These are phyloP conservation scores for Soucietia sequanensis DNA, from an alignment of 805 yeast genomes.

Conservation along the genomic window DNA sequence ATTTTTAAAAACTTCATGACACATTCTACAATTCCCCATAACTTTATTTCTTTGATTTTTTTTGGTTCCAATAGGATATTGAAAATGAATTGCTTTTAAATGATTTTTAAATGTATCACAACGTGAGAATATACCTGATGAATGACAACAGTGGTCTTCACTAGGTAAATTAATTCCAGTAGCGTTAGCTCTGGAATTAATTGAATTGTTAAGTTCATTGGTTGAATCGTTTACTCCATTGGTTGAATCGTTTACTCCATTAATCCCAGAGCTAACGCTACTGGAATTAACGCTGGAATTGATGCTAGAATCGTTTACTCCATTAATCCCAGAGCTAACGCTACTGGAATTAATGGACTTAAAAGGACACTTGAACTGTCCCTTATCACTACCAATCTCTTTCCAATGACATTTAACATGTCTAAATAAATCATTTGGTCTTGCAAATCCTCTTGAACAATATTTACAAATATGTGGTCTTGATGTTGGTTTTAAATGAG, in stretches of 20 bases:
- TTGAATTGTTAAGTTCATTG: too few relatives aligned
- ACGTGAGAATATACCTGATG: slow-evolving; percentile 80
- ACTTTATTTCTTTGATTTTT: slow-evolving; percentile 70
- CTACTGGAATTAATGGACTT: slow-evolving; percentile 29
- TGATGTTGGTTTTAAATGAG: slow-evolving; percentile 67
- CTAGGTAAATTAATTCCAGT: slow-evolving; percentile 10
- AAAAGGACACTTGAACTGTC: slow-evolving; percentile 80
- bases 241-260: too few relatives aligned
- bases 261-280: too few relatives aligned
- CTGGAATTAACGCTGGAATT: slow-evolving; percentile 11
- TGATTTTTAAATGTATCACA: slow-evolving; percentile 94
- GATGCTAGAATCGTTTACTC: too few relatives aligned
- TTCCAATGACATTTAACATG: slow-evolving; percentile 86
- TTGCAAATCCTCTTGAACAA: slow-evolving; percentile 82
- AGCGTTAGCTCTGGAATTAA: too few relatives aligned
- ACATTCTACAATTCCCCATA: slow-evolving; percentile 74
- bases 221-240: too few relatives aligned
- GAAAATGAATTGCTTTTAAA: slow-evolving; percentile 84
- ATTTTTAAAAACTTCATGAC: slow-evolving; percentile 61
- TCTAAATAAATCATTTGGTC: slow-evolving; percentile 82
- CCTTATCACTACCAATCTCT: slow-evolving; percentile 63
- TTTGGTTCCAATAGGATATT: slow-evolving; percentile 82
- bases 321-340: too few relatives aligned
- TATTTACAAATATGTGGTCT: slow-evolving; percentile 78
- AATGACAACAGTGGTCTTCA: slow-evolving; percentile 60